Evolutionary conservation across 768 basidiomycete genomes (phyloP), one percentile per base, ranked within the genome.

Genomic region (Suillus clintonianus): DNA sequence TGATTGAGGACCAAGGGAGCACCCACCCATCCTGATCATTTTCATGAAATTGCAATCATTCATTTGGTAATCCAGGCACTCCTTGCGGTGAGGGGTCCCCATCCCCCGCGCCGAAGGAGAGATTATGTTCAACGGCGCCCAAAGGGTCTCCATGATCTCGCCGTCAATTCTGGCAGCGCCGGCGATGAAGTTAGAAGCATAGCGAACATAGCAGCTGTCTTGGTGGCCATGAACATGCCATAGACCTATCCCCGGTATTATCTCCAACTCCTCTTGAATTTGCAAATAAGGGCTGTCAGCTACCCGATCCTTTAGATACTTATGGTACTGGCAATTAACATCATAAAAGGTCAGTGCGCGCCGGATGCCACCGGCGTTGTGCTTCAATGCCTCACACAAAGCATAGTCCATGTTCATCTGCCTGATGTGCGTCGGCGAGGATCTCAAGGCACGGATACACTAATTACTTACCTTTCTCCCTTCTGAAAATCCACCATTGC

Each of bases 371-470:
- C 24, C 1, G 55, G 63, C 63, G 3, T 67, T 67, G 14, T 61
- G 36, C 3, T 10, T 1, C 6, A 67, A 4, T 2, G 71, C 68
- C 43, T 71, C 59, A 9, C 61, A 64, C 0, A 73, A 27, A 4
- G 65, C 60, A 58, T 67, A 76, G 59, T 74, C 73, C 63, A 74
- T 70, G 48, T 71, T 68, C 60, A 65, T 63, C 59, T 76, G 73
- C 47, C 54, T 32, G 37, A 11, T 37, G 7, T 1, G 37, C 11
- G 9, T 37, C 11, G 13, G 37, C 37, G 9, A 37, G 37, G 37
- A 1, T 37, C 37, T 37, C 37, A 37, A 37, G 37, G 37, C 37
- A 37, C 9, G 1, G 37, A 37, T 37, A 37, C 37, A 11, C 9
- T 10, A 37, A 11, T 37, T 37, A 11, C 37, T 37, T 37, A 37